These are phyloP conservation scores for Candida tetrigidarum DNA, from an alignment of 1,139 yeast genomes.

Conservation along the genomic window DNA sequence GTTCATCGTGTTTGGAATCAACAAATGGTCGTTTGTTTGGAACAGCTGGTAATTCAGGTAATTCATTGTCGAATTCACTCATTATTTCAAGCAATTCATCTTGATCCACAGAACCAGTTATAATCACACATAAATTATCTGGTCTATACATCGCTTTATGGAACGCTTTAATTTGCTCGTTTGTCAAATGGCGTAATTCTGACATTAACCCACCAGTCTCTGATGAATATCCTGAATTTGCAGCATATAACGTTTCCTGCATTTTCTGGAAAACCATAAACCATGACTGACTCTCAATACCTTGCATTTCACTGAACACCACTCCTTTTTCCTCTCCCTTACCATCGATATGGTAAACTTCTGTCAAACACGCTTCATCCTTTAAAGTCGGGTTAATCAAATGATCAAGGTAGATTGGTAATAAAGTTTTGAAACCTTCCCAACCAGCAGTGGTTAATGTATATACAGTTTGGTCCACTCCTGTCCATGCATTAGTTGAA, in stretches of 20 bases:
- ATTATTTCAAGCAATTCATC: constrained; percentile 64
- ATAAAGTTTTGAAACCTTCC: constrained; percentile 84
- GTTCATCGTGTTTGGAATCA: constrained; percentile 60
- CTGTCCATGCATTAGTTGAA: constrained; percentile 97
- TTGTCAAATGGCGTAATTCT: constrained; percentile 73
- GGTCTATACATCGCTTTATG: constrained; percentile 78
- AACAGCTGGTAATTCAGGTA: constrained; percentile 39
- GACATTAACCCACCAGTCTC: constrained; percentile 93
- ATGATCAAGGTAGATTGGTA: constrained; percentile 93
- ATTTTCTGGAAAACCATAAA: constrained; percentile 65
- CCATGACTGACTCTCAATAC: constrained; percentile 81
- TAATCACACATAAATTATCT: constrained; percentile 79
- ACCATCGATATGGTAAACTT: constrained; percentile 94
- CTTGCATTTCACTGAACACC: constrained; percentile 98
- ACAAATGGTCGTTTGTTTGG: constrained; percentile 74
- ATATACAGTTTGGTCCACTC: constrained; percentile 94
- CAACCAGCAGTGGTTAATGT: constrained; percentile 94
- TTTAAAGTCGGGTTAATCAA: constrained; percentile 83
- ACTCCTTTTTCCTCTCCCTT: constrained; percentile 94
- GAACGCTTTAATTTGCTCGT: constrained; percentile 74
- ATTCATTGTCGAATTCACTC: constrained; percentile 62
- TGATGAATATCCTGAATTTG: constrained; percentile 68
- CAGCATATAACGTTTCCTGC: constrained; percentile 62
- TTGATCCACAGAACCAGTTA: constrained; percentile 85
- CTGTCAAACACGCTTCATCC: constrained; percentile 90